These are phyloP conservation scores for Fonsecaea monophora DNA, from an alignment of 2,329 filamentous ascomycete genomes.

Conservation along the genomic window DNA sequence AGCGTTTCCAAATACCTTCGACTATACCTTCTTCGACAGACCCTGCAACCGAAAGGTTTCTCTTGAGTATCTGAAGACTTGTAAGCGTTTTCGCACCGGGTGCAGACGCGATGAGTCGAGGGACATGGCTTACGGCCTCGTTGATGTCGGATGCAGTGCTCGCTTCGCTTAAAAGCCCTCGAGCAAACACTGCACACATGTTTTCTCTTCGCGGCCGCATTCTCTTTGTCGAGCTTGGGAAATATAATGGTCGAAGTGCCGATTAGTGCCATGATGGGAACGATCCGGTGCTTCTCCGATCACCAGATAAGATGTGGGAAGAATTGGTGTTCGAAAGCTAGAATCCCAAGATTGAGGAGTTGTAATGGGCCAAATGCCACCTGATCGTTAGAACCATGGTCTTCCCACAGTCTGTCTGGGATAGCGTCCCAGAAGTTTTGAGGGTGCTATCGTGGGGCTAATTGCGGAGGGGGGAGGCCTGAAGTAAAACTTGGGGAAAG, in stretches of 20 bases:
- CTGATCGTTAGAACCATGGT: conserved; percentile 12
- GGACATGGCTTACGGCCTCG: conserved; percentile 41
- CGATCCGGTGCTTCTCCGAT: conserved; percentile 7
- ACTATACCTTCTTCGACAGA: conserved; percentile 45
- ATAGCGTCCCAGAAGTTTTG: background rate
- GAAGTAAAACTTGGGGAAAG: conserved; percentile 1
- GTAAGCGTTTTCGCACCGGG: conserved; percentile 11
- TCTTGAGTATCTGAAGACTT: conserved; percentile 42
- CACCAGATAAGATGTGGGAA: background rate
- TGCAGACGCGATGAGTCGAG: background rate
- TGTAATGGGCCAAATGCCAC: conserved; percentile 2
- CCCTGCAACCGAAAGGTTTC: conserved; percentile 45
- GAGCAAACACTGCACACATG: conserved; percentile 44
- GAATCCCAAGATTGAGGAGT: conserved; percentile 9
- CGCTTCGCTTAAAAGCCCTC: conserved; percentile 45
- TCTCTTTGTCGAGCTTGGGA: conserved; percentile 32
- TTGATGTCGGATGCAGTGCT: conserved; percentile 47
- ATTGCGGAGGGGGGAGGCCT: conserved; percentile 23
- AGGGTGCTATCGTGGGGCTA: conserved; percentile 18
- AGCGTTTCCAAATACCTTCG: conserved; percentile 41
- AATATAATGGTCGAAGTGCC: conserved; percentile 32
- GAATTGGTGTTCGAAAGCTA: conserved; percentile 6
- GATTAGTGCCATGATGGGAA: conserved; percentile 27
- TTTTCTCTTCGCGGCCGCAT: conserved; percentile 24
- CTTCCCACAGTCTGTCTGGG: background rate